Percentiles rank a stretch among this genome's conserved stretches.
Conservation (phyloP, 129 eudicot species). For the Pittosporum tobira region DNA sequence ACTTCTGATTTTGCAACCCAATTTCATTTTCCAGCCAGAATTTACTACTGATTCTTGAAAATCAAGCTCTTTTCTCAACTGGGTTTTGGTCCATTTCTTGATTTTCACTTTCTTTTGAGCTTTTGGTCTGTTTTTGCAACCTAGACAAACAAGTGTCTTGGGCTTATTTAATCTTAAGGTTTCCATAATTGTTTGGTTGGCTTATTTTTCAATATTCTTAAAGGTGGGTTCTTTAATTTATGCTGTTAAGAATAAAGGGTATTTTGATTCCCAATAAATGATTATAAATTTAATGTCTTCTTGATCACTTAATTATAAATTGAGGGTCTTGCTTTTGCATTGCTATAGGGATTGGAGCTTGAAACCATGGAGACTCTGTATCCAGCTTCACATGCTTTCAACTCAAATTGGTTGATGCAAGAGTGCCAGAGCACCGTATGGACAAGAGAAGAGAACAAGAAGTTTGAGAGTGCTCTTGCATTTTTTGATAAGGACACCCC, state of each 20-base stretch:
- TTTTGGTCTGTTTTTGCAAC: not conserved
- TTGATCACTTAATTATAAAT: too few species aligned
- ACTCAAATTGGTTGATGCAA: conserved; percentile 19
- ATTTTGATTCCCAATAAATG: conserved; percentile 28
- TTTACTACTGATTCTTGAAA: conserved; percentile 2
- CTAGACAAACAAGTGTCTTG: not conserved
- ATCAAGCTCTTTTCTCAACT: conserved; percentile 9
- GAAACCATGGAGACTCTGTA: conserved; percentile 32
- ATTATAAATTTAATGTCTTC: conserved; percentile 14
- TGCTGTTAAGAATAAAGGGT: conserved; percentile 9
- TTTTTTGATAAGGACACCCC: conserved; percentile 66
- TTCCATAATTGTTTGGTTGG: conserved; percentile 3
- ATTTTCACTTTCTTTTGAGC: not conserved
- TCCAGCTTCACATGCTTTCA: conserved; percentile 20
- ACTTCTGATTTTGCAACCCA: not conserved
- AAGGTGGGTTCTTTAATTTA: conserved; percentile 11
- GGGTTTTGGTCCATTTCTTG: not conserved
- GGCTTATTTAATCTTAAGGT: conserved; percentile 3
- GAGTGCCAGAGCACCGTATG: conserved; percentile 26
- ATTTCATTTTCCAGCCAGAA: not conserved
- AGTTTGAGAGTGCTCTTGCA: conserved; percentile 78
- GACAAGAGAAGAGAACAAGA: conserved; percentile 72
- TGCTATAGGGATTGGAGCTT: not conserved
- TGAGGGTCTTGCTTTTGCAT: too few species aligned
- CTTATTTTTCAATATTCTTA: conserved; percentile 7